phyloP scores from a whole-genome alignment of 805 yeast genomes.

The Ogataea naganishii region DNA sequence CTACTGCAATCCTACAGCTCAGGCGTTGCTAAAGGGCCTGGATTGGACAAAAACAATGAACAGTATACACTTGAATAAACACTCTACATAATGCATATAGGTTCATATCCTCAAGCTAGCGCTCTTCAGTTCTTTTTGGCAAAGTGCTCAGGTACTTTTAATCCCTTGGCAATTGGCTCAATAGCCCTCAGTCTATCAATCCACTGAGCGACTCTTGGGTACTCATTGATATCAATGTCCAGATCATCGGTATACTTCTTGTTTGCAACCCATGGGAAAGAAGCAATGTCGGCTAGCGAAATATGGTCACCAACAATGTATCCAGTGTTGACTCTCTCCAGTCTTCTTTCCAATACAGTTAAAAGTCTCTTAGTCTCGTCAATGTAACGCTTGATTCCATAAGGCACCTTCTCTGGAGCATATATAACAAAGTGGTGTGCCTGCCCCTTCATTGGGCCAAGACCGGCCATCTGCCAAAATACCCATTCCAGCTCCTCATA shows the following conservation, averaged over 20 bases:
- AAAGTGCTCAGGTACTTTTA: conserved; percentile 6
- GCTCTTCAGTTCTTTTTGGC: no score
- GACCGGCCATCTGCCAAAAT: conserved; percentile 48
- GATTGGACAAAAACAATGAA: conserved; percentile 15
- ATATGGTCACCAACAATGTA: conserved; percentile 54
- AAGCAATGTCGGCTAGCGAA: conserved; percentile 49
- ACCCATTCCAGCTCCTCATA: conserved; percentile 46
- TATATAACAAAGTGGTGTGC: conserved; percentile 35
- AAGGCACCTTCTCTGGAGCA: conserved; percentile 44
- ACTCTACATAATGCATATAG: not conserved
- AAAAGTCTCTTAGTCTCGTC: conserved; percentile 45
- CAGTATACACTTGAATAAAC: conserved; percentile 9
- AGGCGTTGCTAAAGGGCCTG: conserved; percentile 26
- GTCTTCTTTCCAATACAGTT: conserved; percentile 43
- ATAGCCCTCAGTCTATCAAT: conserved; percentile 21
- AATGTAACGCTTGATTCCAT: conserved; percentile 42
- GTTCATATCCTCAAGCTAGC: not conserved
- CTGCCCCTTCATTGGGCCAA: conserved; percentile 61
- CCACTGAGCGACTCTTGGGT: conserved; percentile 35
- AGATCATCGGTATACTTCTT: conserved; percentile 4
- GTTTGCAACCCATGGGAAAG: conserved; percentile 41
- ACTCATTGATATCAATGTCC: conserved; percentile 26
- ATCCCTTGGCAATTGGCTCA: conserved; percentile 27
- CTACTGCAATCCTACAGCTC: conserved; percentile 29
- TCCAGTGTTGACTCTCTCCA: conserved; percentile 38